A percentile compares a stretch with the other conserved stretches of the same genome.
Conservation (phyloP, 805 yeast species). For the Barnettozyma populi region DNA sequence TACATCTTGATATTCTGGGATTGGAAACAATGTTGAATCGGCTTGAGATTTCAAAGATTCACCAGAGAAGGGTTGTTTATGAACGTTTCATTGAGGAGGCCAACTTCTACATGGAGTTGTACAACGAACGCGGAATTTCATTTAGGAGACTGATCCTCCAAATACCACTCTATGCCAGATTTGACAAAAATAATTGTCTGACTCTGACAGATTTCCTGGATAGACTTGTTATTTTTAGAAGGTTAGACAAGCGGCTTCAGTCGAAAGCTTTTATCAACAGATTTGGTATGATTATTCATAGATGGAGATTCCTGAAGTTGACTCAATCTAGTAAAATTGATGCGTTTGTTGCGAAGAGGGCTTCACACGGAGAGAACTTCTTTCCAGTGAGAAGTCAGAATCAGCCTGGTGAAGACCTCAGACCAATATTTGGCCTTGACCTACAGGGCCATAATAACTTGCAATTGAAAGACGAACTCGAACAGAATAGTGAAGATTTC, state of each 20-base stretch:
- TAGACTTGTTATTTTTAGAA: conserved; percentile 50
- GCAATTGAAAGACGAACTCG: conserved; percentile 16
- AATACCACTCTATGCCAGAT: conserved; percentile 71
- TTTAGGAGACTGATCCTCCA: conserved; percentile 58
- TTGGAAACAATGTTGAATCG: conserved; percentile 45
- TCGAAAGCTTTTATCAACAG: conserved; percentile 29
- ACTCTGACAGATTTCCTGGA: conserved; percentile 67
- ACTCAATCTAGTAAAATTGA: conserved; percentile 5
- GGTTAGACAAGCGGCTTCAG: conserved; percentile 41
- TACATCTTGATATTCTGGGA: conserved; percentile 48
- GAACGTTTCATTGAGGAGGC: conserved; percentile 75
- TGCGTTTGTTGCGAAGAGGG: too few relatives aligned
- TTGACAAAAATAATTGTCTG: conserved; percentile 72
- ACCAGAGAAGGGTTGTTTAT: conserved; percentile 48
- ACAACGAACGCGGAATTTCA: conserved; percentile 55
- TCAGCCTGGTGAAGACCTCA: background rate
- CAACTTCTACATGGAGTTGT: conserved; percentile 47
- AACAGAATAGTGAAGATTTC: conserved; percentile 12
- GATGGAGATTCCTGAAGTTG: conserved; percentile 28
- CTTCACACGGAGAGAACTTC: too few relatives aligned
- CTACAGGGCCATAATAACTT: conserved; percentile 16
- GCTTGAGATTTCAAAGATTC: conserved; percentile 51
- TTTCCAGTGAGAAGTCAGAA: background rate
- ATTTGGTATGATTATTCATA: conserved; percentile 30
- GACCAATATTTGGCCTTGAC: background rate